These are phyloP conservation scores for Globisporangium sylvaticum DNA, from an alignment of 352 stramenopile species.

Conservation along the genomic window DNA sequence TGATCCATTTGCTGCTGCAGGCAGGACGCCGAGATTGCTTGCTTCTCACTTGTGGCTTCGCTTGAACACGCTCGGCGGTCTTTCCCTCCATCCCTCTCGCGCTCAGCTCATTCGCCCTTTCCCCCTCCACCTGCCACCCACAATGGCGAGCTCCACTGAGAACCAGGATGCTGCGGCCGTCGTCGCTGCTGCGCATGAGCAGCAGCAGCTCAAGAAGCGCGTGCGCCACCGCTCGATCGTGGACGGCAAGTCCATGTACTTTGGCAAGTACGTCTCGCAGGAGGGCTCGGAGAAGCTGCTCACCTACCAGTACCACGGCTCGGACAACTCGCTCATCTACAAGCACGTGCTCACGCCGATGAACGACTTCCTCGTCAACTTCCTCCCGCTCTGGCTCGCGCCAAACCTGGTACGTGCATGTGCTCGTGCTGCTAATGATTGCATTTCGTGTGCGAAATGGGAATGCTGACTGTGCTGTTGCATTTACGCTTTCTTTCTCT, in stretches of 20 bases:
- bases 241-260: constrained; percentile 84
- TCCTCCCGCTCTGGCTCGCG: constrained; percentile 74
- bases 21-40: background rate
- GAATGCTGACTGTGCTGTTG: background rate
- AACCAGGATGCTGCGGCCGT: background rate
- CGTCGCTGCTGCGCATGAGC: constrained; percentile 16
- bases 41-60: constrained; percentile 4
- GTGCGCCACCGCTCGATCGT: constrained; percentile 66
- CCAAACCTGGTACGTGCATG: constrained; percentile 57
- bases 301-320: constrained; percentile 84
- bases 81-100: background rate
- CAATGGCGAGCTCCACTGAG: constrained; percentile 13
- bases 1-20: background rate
- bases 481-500: background rate
- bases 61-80: constrained; percentile 1
- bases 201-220: constrained; percentile 52
- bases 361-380: constrained; percentile 79
- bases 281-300: constrained; percentile 83
- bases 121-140: background rate
- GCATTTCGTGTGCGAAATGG: background rate
- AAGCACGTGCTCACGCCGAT: constrained; percentile 84
- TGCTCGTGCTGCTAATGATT: background rate
- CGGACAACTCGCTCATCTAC: constrained; percentile 86
- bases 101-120: background rate
- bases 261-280: constrained; percentile 85